These are phyloP conservation scores for Pachyrhizus erosus DNA, from an alignment of 306 rosid species.

Conservation along the genomic window DNA sequence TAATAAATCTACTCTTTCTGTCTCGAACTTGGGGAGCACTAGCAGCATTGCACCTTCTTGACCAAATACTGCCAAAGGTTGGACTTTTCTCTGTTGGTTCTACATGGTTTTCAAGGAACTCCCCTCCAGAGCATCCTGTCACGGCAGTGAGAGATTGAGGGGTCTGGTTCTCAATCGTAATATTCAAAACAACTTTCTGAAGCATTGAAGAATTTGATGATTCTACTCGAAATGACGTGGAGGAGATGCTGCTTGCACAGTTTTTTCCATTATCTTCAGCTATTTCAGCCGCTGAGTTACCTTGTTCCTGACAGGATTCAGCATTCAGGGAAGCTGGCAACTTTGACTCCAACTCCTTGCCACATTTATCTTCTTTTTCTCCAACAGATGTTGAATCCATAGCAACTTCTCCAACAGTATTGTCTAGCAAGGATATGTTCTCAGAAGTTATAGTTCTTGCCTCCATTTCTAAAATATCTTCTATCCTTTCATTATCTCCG, in stretches of 20 bases:
- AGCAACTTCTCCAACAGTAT: slow-evolving; percentile 28
- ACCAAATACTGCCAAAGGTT: slow-evolving; percentile 57
- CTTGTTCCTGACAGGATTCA: slow-evolving; percentile 28
- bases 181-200: slow-evolving; percentile 35
- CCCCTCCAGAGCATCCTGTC: slow-evolving; percentile 46
- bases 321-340: slow-evolving; percentile 27
- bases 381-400: slow-evolving; percentile 36
- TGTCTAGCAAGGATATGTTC: slow-evolving; percentile 24
- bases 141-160: slow-evolving; percentile 39
- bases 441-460: slow-evolving; percentile 25
- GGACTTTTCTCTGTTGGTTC: slow-evolving; percentile 41
- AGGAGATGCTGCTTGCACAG: slow-evolving; percentile 29
- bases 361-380: slow-evolving; percentile 38
- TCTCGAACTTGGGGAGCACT: slow-evolving; percentile 62
- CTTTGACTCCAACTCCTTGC: slow-evolving; percentile 29
- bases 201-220: slow-evolving; percentile 44
- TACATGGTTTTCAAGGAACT: slow-evolving; percentile 33
- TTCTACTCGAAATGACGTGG: slow-evolving; percentile 36
- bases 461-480: neutral
- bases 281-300: slow-evolving; percentile 27
- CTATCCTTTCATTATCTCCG: slow-evolving; percentile 27
- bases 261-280: slow-evolving; percentile 42
- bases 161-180: slow-evolving; percentile 47
- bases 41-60: slow-evolving; percentile 71
- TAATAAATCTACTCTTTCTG: slow-evolving; percentile 47